Conservation (phyloP, 345 rosid species). For the Pistacia atlantica region DNA sequence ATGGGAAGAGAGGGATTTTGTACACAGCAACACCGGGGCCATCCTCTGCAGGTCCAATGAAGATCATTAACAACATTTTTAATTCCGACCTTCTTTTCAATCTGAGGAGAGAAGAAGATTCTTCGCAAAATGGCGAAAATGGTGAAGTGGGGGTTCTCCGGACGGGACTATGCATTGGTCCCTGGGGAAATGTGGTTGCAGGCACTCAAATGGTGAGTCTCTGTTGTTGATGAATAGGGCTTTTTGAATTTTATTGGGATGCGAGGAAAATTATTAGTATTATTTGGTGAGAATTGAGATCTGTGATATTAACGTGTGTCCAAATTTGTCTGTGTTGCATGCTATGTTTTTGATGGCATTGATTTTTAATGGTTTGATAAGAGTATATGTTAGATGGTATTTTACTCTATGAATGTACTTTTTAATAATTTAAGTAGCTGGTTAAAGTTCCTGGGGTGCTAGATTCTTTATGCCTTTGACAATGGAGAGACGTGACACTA, state of each 20-base stretch:
- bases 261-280: neutral
- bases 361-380: neutral
- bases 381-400: neutral
- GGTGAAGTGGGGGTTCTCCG: slow-evolving; percentile 83
- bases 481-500: neutral
- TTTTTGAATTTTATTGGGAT: slow-evolving; percentile 10
- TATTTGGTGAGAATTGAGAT: neutral
- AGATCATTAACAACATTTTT: slow-evolving; percentile 87
- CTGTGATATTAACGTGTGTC: neutral
- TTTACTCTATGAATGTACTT: neutral
- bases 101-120: slow-evolving; percentile 71
- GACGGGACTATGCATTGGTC: slow-evolving; percentile 92
- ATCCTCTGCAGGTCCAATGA: slow-evolving; percentile 84
- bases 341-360: slow-evolving; percentile 10
- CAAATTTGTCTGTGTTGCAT: neutral
- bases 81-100: slow-evolving; percentile 75
- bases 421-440: neutral
- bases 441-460: neutral
- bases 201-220: slow-evolving; percentile 84
- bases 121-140: slow-evolving; percentile 50
- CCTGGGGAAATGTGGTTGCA: slow-evolving; percentile 93
- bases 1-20: slow-evolving; percentile 61
- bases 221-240: neutral
- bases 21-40: slow-evolving; percentile 67
- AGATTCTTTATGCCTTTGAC: neutral